Conservation (phyloP, 78 protist genomes). For the Isochrysis galbana region DNA sequence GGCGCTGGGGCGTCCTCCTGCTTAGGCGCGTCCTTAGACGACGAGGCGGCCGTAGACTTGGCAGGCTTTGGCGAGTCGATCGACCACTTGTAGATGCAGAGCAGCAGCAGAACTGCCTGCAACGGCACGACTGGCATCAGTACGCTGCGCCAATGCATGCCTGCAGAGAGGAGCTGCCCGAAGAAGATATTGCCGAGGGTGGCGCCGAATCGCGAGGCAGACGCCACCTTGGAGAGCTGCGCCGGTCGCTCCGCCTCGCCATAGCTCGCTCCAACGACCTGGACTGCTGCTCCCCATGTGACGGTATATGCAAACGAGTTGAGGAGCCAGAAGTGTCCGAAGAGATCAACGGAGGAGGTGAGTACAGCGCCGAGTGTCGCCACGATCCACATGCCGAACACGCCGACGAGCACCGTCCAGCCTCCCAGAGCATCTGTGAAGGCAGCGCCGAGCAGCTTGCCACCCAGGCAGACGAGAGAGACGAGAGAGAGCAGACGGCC, state of each 20-base stretch:
- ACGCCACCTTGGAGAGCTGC: neutral
- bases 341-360: neutral
- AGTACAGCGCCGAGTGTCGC: neutral
- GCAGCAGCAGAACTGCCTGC: neutral
- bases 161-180: neutral
- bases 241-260: neutral
- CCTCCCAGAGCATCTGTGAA: neutral
- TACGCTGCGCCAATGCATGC: neutral
- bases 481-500: neutral
- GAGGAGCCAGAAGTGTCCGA: neutral
- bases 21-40: neutral
- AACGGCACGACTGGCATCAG: neutral
- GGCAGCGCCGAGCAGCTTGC: conserved; percentile 1
- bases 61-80: neutral
- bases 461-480: neutral
- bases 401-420: neutral
- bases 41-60: neutral
- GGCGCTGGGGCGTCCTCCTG: neutral
- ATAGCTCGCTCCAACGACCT: neutral
- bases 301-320: neutral
- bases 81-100: neutral
- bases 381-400: neutral
- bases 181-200: neutral
- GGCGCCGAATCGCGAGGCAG: conserved; percentile 12
- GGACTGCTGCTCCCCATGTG: neutral